These are phyloP conservation scores for Moelleriella libera DNA, from an alignment of 2,329 filamentous ascomycete genomes.

Conservation along the genomic window DNA sequence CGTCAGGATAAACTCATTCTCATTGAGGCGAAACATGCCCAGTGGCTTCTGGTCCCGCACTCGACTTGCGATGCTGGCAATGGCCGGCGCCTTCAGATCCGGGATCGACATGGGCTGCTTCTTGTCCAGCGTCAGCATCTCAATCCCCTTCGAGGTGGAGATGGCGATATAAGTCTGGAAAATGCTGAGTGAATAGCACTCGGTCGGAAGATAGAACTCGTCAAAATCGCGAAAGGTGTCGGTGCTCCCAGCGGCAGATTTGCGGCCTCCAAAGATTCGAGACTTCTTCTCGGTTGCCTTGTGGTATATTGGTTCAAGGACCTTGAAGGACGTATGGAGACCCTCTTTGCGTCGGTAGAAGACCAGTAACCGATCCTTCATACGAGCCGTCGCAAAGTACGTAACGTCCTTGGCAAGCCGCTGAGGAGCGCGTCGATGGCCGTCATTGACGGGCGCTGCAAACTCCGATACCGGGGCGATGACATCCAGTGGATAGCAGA, in stretches of 20 bases:
- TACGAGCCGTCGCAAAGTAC: constrained; percentile 89
- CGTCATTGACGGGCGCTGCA: constrained; percentile 52
- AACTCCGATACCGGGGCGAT: constrained; percentile 52
- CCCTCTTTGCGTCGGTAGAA: constrained; percentile 97
- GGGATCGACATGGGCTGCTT: constrained; percentile 92
- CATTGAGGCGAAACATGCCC: constrained; percentile 91
- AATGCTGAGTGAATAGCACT: constrained; percentile 89
- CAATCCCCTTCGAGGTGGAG: constrained; percentile 80
- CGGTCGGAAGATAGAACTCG: constrained; percentile 94
- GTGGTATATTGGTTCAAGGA: constrained; percentile 89
- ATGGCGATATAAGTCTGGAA: constrained; percentile 93
- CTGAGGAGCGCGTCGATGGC: constrained; percentile 72
- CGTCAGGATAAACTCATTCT: constrained; percentile 81
- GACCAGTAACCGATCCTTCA: constrained; percentile 91
- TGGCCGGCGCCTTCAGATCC: constrained; percentile 63
- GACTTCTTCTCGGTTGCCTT: constrained; percentile 77
- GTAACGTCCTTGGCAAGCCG: constrained; percentile 86
- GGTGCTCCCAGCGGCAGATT: constrained; percentile 53
- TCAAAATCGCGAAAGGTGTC: constrained; percentile 98
- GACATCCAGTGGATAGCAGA: constrained; percentile 86
- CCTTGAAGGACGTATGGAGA: constrained; percentile 87
- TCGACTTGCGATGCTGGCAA: constrained; percentile 72
- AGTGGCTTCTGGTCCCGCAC: constrained; percentile 74
- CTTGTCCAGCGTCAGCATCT: constrained; percentile 92
- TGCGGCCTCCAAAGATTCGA: constrained; percentile 47